Evolutionary conservation across 306 rosid species (phyloP).

Genomic region (Hippophae tibetana): DNA sequence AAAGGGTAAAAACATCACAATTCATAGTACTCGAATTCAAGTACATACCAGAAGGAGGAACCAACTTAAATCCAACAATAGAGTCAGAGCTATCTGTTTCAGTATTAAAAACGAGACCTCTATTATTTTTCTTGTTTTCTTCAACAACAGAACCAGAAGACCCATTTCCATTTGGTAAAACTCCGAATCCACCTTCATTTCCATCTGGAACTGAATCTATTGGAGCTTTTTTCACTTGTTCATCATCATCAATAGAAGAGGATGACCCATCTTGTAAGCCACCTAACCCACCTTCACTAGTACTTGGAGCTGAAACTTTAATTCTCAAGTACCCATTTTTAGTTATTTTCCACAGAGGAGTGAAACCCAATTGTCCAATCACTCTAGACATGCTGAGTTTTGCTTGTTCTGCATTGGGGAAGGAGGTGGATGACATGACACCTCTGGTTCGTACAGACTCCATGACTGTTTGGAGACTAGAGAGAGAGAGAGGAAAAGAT

Average conservation of each 20-base stretch:
- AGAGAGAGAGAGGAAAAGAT: background rate
- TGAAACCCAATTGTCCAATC: constrained; percentile 16
- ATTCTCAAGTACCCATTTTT: constrained; percentile 21
- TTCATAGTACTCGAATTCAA: background rate
- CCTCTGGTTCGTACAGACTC: constrained; percentile 33
- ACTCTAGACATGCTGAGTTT: background rate
- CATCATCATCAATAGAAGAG: constrained; percentile 14
- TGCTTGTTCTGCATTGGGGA: constrained; percentile 10
- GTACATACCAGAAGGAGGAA: constrained; percentile 29
- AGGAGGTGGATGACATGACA: constrained; percentile 19
- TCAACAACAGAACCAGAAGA: constrained; percentile 14
- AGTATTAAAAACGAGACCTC: constrained; percentile 21
- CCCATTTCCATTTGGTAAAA: background rate
- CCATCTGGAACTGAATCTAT: background rate
- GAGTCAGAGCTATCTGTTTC: constrained; percentile 43
- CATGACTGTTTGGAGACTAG: constrained; percentile 20
- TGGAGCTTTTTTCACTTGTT: background rate
- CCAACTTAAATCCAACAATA: constrained; percentile 40
- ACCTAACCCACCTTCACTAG: constrained; percentile 11
- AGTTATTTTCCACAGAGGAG: constrained; percentile 13
- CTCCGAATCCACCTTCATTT: too few relatives aligned
- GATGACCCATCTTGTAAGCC: constrained; percentile 22
- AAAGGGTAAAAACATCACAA: background rate
- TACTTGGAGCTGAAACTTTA: constrained; percentile 22
- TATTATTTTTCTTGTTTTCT: constrained; percentile 12